These are phyloP conservation scores for Protostelium mycophagum DNA, from an alignment of 78 protist species.

Conservation along the genomic window DNA sequence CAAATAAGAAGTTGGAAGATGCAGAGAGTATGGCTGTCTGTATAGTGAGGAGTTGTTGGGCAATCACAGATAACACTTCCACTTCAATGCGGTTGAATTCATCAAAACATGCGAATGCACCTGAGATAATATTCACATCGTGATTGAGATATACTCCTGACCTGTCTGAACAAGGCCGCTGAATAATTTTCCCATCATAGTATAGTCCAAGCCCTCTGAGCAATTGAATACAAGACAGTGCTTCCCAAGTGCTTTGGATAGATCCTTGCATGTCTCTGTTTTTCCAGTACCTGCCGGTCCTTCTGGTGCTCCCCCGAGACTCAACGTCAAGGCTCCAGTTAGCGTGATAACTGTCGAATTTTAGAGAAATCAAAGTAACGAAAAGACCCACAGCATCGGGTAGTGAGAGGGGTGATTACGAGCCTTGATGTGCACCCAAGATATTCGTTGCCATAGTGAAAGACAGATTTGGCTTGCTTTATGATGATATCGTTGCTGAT, in stretches of 20 bases:
- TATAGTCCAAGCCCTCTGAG: constrained; percentile 59
- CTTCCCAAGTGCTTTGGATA: constrained; percentile 82
- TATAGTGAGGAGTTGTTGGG: constrained; percentile 79
- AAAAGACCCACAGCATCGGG: constrained; percentile 77
- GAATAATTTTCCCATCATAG: constrained; percentile 71
- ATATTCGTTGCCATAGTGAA: constrained; percentile 78
- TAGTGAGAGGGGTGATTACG: constrained; percentile 94
- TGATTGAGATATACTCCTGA: background rate
- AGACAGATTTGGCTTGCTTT: constrained; percentile 30
- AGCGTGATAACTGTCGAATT: constrained; percentile 41
- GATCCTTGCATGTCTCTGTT: constrained; percentile 94
- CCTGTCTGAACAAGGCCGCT: constrained; percentile 61
- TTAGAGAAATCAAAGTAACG: background rate
- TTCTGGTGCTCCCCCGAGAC: constrained; percentile 89
- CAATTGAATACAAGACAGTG: constrained; percentile 89
- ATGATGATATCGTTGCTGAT: constrained; percentile 1
- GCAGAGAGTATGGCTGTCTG: constrained; percentile 26
- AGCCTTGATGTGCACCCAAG: constrained; percentile 70
- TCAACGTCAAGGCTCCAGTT: constrained; percentile 78
- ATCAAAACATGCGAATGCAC: constrained; percentile 87
- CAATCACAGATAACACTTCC: constrained; percentile 74
- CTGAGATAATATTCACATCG: constrained; percentile 15
- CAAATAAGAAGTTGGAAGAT: constrained; percentile 11
- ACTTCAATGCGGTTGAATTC: constrained; percentile 87
- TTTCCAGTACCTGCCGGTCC: constrained; percentile 98